Percentiles rank a stretch among this genome's conserved stretches.
These are phyloP conservation scores for Coniochaeta sp. DNA, from an alignment of 2,329 filamentous ascomycete species.

Conservation along the genomic window DNA sequence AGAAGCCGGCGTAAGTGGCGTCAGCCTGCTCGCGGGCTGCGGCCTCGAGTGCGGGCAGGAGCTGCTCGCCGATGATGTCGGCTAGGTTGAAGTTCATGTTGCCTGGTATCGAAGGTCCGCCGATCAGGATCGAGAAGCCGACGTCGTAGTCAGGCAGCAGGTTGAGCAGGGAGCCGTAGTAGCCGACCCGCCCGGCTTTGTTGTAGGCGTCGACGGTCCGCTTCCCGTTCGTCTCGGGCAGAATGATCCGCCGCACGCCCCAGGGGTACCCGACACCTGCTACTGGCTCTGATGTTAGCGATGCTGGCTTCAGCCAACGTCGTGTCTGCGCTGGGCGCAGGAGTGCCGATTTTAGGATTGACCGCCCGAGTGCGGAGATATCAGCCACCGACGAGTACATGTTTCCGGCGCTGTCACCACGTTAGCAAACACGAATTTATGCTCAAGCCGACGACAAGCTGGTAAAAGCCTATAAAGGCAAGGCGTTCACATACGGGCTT, in stretches of 20 bases:
- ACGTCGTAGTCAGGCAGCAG: slow-evolving; percentile 25
- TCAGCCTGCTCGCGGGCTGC: slow-evolving; percentile 19
- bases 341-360: slow-evolving; percentile 30
- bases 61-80: slow-evolving; percentile 17
- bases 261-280: slow-evolving; percentile 34
- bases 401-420: slow-evolving; percentile 25
- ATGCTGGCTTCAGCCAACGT: slow-evolving; percentile 35
- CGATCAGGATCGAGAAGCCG: slow-evolving; percentile 24
- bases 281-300: slow-evolving; percentile 26
- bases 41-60: slow-evolving; percentile 20
- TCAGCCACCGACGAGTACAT: slow-evolving; percentile 35
- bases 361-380: slow-evolving; percentile 31
- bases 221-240: slow-evolving; percentile 4
- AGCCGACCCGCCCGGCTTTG: slow-evolving; percentile 22
- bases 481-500: slow-evolving; percentile 24
- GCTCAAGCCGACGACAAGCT: too few relatives aligned
- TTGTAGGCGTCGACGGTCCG: slow-evolving; percentile 8
- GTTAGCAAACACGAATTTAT: too few relatives aligned
- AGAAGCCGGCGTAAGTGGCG: slow-evolving; percentile 17
- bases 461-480: too few relatives aligned
- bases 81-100: slow-evolving; percentile 20
- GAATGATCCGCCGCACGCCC: slow-evolving; percentile 29
- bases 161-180: slow-evolving; percentile 24
- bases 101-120: slow-evolving; percentile 12
- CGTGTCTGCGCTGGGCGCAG: slow-evolving; percentile 25